These are phyloP conservation scores for Pseudonitzschia pungens DNA, from an alignment of 108 stramenopile genomes.

Conservation along the genomic window DNA sequence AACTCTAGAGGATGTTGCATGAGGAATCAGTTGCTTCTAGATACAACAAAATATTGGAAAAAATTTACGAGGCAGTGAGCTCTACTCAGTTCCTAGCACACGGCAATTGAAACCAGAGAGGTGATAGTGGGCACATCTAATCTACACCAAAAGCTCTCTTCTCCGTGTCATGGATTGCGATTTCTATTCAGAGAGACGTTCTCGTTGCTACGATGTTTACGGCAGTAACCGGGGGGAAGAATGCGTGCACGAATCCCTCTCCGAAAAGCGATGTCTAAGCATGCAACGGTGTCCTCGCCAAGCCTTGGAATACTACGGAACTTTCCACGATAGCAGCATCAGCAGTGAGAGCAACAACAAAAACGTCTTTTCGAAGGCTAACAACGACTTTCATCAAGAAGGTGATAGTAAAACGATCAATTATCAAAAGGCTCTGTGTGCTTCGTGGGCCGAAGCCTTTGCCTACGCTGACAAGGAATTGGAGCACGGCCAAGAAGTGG, in stretches of 20 bases:
- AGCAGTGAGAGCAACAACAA: neutral
- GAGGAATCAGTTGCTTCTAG: no score
- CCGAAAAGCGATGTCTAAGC: constrained; percentile 45
- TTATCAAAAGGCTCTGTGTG: constrained; percentile 30
- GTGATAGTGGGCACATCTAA: neutral
- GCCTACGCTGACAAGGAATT: constrained; percentile 34
- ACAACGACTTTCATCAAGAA: neutral
- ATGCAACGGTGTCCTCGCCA: constrained; percentile 34
- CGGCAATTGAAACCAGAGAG: no score
- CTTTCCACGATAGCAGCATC: neutral
- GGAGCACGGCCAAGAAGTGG: constrained; percentile 25
- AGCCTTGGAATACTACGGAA: constrained; percentile 45
- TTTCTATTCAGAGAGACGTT: constrained; percentile 25
- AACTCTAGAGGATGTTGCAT: no score
- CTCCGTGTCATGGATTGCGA: constrained; percentile 19
- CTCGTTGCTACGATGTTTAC: constrained; percentile 34
- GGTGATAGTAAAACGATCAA: neutral
- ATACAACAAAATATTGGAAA: no score
- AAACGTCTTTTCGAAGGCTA: neutral
- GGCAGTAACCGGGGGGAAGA: constrained; percentile 41
- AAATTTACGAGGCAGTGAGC: no score
- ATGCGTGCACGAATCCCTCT: constrained; percentile 36
- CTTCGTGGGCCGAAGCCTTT: constrained; percentile 46
- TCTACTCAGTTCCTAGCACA: no score
- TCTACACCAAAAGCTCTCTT: neutral